Evolutionary conservation across 2,329 filamentous ascomycete species (phyloP).

Genomic region (Thelonectria rubi): DNA sequence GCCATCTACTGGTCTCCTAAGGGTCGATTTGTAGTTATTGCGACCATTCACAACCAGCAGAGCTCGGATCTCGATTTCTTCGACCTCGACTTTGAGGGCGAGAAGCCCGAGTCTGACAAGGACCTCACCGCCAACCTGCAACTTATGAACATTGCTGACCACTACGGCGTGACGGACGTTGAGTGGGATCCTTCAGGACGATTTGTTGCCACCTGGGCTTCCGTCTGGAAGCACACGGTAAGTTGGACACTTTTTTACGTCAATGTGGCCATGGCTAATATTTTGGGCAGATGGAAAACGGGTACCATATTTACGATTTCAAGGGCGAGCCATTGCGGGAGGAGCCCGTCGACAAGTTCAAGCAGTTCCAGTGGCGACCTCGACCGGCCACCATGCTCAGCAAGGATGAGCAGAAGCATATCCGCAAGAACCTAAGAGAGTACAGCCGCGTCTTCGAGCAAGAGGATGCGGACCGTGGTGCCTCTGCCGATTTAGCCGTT

Average conservation of each 20-base stretch:
- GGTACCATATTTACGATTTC: slow-evolving; percentile 98
- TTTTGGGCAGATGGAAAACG: slow-evolving; percentile 89
- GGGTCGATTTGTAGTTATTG: slow-evolving; percentile 93
- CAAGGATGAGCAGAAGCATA: slow-evolving; percentile 97
- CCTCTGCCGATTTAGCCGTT: slow-evolving; percentile 91
- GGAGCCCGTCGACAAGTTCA: slow-evolving; percentile 95
- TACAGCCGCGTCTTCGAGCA: slow-evolving; percentile 96
- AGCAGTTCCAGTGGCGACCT: slow-evolving; percentile 95
- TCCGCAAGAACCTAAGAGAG: slow-evolving; percentile 98
- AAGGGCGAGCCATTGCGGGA: slow-evolving; percentile 88
- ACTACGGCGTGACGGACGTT: slow-evolving; percentile 97
- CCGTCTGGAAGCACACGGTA: slow-evolving; percentile 95
- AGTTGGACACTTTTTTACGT: slow-evolving; percentile 47
- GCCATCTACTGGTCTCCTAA: slow-evolving; percentile 99
- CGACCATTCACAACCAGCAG: slow-evolving; percentile 90
- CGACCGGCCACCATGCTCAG: slow-evolving; percentile 88
- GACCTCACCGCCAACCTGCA: slow-evolving; percentile 94
- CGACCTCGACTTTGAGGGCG: slow-evolving; percentile 97
- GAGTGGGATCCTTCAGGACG: slow-evolving; percentile 98
- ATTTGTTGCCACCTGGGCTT: slow-evolving; percentile 92
- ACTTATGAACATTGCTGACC: slow-evolving; percentile 91
- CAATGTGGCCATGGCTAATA: slow-evolving; percentile 22
- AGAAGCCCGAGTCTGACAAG: slow-evolving; percentile 92
- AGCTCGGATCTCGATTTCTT: slow-evolving; percentile 97
- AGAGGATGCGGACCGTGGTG: slow-evolving; percentile 91